Evolutionary conservation across 345 rosid genomes (phyloP), one percentile per base, ranked within the genome.

Genomic region (Viola odorata): DNA sequence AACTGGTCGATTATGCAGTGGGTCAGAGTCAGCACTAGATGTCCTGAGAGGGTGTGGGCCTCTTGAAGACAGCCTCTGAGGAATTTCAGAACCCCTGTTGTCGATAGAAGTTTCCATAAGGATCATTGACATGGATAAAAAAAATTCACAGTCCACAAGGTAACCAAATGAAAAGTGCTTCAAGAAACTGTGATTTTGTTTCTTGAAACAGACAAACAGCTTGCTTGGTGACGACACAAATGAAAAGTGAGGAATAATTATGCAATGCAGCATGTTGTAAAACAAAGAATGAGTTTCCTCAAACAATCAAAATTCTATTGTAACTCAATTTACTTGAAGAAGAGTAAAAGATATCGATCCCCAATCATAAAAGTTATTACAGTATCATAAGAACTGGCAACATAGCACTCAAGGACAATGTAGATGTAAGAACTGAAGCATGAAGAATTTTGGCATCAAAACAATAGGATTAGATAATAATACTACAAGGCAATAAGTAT

Each of bases 1-100:
- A 61, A 81, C 58, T 13, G 80, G 61, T 47, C 88, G 79, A 58
- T 80, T 80, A 65, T 75, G 87, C 13, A 60, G 57, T 39, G 81
- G 74, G 63, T 74, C 85, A 10, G 85, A 75, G 55, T 80, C 86
- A 5, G 87, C 82, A 56, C 83, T 77, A 8, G 91, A 72, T 49
- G 85, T 69, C 77, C 89, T 82, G 38, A 76, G 79, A 48, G 72
- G 85, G 55, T 67, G 82, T 3, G 75, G 63, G 17, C 80, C 84
- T 64, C 91, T 79, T 55, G 85, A 81, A 64, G 96, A 77, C 76
- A 72, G 98, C 75, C 88, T 81, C 73, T 85, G 96, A 53, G 87
- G 82, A 75, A 80, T 55, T 73, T 92, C 98, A 37, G 89, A 68
- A 15, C 79, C 81, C 78, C 89, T 84, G 59, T 7, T 55, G 12